A percentile compares a stretch with the other conserved stretches of the same genome.
Evolutionary conservation across 192 early-diverging fungal species (phyloP).

Genomic region (Tieghemiomyces parasiticus): DNA sequence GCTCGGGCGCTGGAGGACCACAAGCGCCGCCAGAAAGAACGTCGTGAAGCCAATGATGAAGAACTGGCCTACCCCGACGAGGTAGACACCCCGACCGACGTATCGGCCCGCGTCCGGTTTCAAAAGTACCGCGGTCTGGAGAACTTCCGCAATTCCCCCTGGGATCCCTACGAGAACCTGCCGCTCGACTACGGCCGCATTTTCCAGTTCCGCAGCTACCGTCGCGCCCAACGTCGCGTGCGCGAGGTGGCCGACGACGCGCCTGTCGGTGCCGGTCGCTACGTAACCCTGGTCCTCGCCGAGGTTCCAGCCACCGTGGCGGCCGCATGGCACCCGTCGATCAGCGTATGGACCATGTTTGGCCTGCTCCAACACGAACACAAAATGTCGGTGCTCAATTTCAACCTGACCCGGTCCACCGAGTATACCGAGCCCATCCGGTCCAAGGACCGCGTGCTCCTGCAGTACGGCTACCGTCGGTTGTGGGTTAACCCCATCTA

Average conservation of each 20-base stretch:
- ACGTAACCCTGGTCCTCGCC: constrained; percentile 61
- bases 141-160: constrained; percentile 86
- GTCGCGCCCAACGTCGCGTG: constrained; percentile 62
- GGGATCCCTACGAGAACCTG: constrained; percentile 98
- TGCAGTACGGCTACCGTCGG: constrained; percentile 80
- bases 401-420: constrained; percentile 53
- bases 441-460: constrained; percentile 83
- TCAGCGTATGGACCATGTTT: constrained; percentile 41
- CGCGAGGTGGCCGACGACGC: constrained; percentile 28
- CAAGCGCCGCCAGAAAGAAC: constrained; percentile 42
- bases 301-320: constrained; percentile 28
- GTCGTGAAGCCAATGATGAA: constrained; percentile 33
- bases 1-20: constrained; percentile 24
- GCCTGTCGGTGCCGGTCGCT: constrained; percentile 46
- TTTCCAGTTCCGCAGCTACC: constrained; percentile 90
- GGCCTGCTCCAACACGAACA: constrained; percentile 82
- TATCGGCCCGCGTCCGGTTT: constrained; percentile 73
- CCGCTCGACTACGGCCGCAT: constrained; percentile 91
- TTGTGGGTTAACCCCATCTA: constrained; percentile 77
- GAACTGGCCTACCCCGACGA: constrained; percentile 93
- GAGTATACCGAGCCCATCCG: constrained; percentile 66
- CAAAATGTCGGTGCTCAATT: constrained; percentile 80
- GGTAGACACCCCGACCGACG: constrained; percentile 82
- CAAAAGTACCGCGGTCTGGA: constrained; percentile 89
- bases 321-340: constrained; percentile 6